phyloP scores from a whole-genome alignment of 352 stramenopile species.

The Phytophthora pluvialis region DNA sequence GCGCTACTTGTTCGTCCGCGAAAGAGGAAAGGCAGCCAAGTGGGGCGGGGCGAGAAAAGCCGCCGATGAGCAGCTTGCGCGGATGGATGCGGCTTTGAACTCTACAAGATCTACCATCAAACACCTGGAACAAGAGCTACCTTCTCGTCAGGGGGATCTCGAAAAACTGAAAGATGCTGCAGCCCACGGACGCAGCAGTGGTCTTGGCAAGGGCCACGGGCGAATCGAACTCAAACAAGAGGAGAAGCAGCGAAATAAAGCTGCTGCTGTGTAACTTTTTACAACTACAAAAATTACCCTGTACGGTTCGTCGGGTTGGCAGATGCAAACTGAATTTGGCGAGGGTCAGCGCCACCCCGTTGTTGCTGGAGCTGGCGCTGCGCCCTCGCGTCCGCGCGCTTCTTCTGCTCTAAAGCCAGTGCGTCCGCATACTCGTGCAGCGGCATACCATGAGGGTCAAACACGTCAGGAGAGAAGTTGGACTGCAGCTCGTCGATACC shows the following conservation, averaged over 20 bases:
- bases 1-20: conserved; percentile 51
- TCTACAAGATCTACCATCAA: conserved; percentile 13
- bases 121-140: conserved; percentile 20
- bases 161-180: conserved; percentile 39
- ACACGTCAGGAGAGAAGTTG: conserved; percentile 70
- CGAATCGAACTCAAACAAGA: conserved; percentile 20
- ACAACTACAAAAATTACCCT: conserved; percentile 3
- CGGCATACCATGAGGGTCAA: conserved; percentile 71
- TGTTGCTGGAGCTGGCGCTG: conserved; percentile 48
- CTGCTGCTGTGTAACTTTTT: conserved; percentile 24
- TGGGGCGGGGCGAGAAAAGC: conserved; percentile 66
- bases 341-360: conserved; percentile 11
- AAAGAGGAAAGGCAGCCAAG: conserved; percentile 51
- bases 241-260: conserved; percentile 19
- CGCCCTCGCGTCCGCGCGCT: conserved; percentile 45
- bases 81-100: conserved; percentile 37
- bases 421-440: conserved; percentile 77
- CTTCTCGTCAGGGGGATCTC: conserved; percentile 10
- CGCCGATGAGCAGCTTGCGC: conserved; percentile 45
- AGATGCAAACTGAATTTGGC: conserved; percentile 35
- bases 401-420: conserved; percentile 71
- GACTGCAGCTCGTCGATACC: conserved; percentile 82
- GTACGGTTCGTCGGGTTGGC: conserved; percentile 19
- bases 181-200: conserved; percentile 46
- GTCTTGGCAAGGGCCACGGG: conserved; percentile 48